Conservation (phyloP, 768 basidiomycete species). For the Lentinula raphanica region DNA sequence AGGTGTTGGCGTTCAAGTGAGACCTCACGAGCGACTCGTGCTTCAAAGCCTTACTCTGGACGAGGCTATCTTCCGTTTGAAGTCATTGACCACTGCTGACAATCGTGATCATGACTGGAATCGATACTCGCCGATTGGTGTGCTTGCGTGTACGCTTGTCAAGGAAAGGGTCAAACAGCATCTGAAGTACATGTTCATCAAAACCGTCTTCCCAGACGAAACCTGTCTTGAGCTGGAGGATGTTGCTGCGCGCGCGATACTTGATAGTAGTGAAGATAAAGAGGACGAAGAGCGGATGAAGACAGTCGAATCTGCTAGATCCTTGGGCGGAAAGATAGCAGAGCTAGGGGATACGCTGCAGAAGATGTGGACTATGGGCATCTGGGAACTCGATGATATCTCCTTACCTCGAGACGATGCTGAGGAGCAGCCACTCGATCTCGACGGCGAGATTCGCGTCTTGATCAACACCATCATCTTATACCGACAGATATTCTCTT, state of each 20-base stretch:
- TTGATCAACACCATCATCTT: conserved; percentile 58
- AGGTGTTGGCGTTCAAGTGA: conserved; percentile 10
- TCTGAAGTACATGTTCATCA: conserved; percentile 51
- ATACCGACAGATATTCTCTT: conserved; percentile 55
- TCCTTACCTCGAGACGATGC: conserved; percentile 17
- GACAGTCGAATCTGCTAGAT: conserved; percentile 54
- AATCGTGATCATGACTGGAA: conserved; percentile 14
- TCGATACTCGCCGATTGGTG: conserved; percentile 35
- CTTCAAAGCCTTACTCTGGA: conserved; percentile 46
- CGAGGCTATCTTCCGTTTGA: conserved; percentile 42
- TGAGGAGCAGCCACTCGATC: conserved; percentile 17
- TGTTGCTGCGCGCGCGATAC: neutral
- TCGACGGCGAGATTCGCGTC: conserved; percentile 44
- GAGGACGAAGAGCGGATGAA: conserved; percentile 37
- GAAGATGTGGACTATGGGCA: conserved; percentile 44
- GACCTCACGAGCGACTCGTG: conserved; percentile 52
- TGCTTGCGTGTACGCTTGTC: conserved; percentile 47
- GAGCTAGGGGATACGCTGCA: conserved; percentile 53
- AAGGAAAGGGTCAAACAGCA: conserved; percentile 49
- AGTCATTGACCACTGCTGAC: conserved; percentile 7
- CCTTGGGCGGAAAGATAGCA: conserved; percentile 55
- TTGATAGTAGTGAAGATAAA: conserved; percentile 17
- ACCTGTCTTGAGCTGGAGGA: neutral
- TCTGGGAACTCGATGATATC: conserved; percentile 25
- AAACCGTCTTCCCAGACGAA: conserved; percentile 23